phyloP scores from a whole-genome alignment of 2,329 filamentous ascomycete genomes.

The Penicillium sp. region DNA sequence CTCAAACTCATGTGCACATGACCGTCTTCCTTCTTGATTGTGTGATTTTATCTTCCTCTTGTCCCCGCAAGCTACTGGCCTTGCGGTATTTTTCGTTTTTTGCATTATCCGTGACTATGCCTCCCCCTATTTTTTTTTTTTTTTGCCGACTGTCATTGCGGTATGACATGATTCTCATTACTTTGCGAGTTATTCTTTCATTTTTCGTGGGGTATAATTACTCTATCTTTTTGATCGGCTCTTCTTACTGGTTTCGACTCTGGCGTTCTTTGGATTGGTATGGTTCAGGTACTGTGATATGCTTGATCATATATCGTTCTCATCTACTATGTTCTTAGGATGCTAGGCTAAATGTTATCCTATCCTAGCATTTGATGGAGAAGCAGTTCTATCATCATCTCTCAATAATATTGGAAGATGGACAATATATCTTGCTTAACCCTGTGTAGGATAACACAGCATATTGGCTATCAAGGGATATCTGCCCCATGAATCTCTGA shows the following conservation, averaged over 20 bases:
- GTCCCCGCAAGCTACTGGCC: constrained; percentile 6
- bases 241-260: constrained; percentile 8
- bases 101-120: constrained; percentile 5
- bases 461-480: background rate
- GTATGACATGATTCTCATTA: constrained; percentile 12
- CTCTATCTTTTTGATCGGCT: constrained; percentile 3
- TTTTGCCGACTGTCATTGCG: constrained; percentile 5
- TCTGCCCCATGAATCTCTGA: background rate
- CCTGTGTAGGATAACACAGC: background rate
- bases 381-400: background rate
- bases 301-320: constrained; percentile 12
- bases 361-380: constrained; percentile 1
- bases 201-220: constrained; percentile 14
- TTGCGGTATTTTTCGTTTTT: constrained; percentile 5
- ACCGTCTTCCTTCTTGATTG: constrained; percentile 21
- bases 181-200: constrained; percentile 7
- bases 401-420: constrained; percentile 2
- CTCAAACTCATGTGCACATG: constrained; percentile 27
- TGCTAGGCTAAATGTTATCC: background rate
- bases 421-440: background rate
- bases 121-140: background rate
- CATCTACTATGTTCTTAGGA: background rate
- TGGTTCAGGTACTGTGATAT: constrained; percentile 12
- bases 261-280: constrained; percentile 22
- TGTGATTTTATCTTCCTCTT: constrained; percentile 20